Evolutionary conservation across 768 basidiomycete genomes (phyloP).

Genomic region (Tephrocybe sp.): DNA sequence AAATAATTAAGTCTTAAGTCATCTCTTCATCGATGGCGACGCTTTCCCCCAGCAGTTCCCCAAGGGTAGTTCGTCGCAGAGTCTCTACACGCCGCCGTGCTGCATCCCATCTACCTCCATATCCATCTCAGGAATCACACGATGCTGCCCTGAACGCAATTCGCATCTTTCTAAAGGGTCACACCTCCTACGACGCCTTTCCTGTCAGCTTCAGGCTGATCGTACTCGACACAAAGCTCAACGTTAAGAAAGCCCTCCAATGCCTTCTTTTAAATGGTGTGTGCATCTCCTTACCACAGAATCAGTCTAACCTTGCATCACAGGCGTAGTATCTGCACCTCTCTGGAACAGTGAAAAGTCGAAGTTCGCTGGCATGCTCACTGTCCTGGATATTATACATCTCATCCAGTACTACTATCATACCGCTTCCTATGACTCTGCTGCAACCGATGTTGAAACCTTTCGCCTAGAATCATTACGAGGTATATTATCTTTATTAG

Average conservation of each 20-base stretch:
- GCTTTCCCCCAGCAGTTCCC: slow-evolving; percentile 48
- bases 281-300: slow-evolving; percentile 8
- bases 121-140: slow-evolving; percentile 57
- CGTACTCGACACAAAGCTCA: slow-evolving; percentile 93
- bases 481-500: slow-evolving; percentile 45
- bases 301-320: slow-evolving; percentile 9
- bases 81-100: slow-evolving; percentile 58
- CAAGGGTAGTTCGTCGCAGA: slow-evolving; percentile 48
- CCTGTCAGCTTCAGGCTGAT: slow-evolving; percentile 96
- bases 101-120: slow-evolving; percentile 55
- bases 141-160: slow-evolving; percentile 69
- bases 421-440: slow-evolving; percentile 80
- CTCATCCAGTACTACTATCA: slow-evolving; percentile 98
- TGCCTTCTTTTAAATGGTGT: slow-evolving; percentile 81
- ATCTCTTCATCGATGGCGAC: slow-evolving; percentile 34
- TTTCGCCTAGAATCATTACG: slow-evolving; percentile 86
- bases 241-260: slow-evolving; percentile 92
- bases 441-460: slow-evolving; percentile 87
- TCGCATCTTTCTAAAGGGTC: slow-evolving; percentile 76
- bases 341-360: slow-evolving; percentile 96
- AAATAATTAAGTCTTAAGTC: slow-evolving; percentile 10
- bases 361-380: slow-evolving; percentile 96
- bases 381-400: slow-evolving; percentile 98
- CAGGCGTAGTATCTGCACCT: slow-evolving; percentile 97
- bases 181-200: slow-evolving; percentile 93